Evolutionary conservation across 345 rosid species (phyloP).

Genomic region (Melastoma malabathricum): DNA sequence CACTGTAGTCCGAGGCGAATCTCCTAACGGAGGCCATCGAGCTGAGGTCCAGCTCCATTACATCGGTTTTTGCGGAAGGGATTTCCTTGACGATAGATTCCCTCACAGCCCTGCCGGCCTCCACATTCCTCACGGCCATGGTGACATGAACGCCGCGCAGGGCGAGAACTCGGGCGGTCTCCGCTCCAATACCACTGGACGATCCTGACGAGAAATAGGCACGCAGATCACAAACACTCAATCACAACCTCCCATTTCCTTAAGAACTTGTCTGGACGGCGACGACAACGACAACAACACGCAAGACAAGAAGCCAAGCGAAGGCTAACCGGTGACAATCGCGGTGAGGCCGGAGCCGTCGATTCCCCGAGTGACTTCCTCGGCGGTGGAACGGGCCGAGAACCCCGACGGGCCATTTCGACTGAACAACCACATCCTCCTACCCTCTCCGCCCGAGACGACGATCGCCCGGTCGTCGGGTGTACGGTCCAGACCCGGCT

Average conservation of each 20-base stretch:
- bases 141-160: slow-evolving; percentile 49
- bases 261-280: neutral
- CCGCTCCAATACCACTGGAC: slow-evolving; percentile 65
- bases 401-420: slow-evolving; percentile 30
- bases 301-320: neutral
- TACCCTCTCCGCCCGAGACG: neutral
- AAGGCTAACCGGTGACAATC: slow-evolving; percentile 26
- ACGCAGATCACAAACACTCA: no score
- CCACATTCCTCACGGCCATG: slow-evolving; percentile 50
- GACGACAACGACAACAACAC: no score
- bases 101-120: slow-evolving; percentile 36
- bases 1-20: slow-evolving; percentile 35
- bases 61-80: slow-evolving; percentile 47
- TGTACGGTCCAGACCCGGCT: no score
- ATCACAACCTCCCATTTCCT: neutral
- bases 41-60: slow-evolving; percentile 67
- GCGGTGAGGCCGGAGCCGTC: slow-evolving; percentile 44
- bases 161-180: slow-evolving; percentile 66
- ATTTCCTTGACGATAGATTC: slow-evolving; percentile 40
- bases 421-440: slow-evolving; percentile 17
- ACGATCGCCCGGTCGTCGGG: no score
- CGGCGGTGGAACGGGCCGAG: slow-evolving; percentile 29
- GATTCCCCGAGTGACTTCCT: slow-evolving; percentile 32
- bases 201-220: slow-evolving; percentile 28
- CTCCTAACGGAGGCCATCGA: slow-evolving; percentile 54